Evolutionary conservation across 352 stramenopile species (phyloP).

Genomic region (Pythium oligandrum): DNA sequence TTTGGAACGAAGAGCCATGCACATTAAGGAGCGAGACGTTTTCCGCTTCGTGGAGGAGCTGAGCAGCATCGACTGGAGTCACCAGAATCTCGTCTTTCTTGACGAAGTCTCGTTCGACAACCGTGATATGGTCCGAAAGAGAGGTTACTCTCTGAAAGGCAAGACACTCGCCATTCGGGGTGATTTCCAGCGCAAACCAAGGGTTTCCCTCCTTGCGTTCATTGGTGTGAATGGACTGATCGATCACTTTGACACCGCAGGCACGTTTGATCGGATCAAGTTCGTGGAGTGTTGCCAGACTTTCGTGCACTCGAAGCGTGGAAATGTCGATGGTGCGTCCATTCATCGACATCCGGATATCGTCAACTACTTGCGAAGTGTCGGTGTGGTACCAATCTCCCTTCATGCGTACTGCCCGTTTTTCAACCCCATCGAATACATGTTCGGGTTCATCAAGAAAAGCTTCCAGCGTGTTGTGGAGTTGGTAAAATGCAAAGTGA

Average conservation of each 20-base stretch:
- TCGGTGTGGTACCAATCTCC: too few relatives aligned
- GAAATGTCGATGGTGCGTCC: too few relatives aligned
- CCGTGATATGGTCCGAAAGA: slow-evolving; percentile 22
- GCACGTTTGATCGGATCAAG: slow-evolving; percentile 22
- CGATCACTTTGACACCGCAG: slow-evolving; percentile 22
- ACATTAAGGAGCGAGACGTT: slow-evolving; percentile 23
- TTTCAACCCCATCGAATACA: too few relatives aligned
- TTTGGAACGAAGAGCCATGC: slow-evolving; percentile 20
- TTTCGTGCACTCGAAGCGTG: slow-evolving; percentile 14
- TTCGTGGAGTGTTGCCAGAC: slow-evolving; percentile 20
- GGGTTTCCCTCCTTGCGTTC: slow-evolving; percentile 14
- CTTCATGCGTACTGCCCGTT: too few relatives aligned
- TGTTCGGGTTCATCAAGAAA: too few relatives aligned
- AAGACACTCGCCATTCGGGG: slow-evolving; percentile 18
- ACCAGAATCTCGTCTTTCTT: slow-evolving; percentile 8
- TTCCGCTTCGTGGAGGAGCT: slow-evolving; percentile 25
- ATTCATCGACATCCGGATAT: too few relatives aligned
- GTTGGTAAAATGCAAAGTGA: too few relatives aligned
- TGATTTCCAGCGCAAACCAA: slow-evolving; percentile 23
- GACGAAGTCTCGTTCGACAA: slow-evolving; percentile 32
- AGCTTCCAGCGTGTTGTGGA: too few relatives aligned
- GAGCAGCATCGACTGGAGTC: not conserved
- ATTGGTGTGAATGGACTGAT: slow-evolving; percentile 17
- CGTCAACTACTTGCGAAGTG: too few relatives aligned
- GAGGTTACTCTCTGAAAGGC: slow-evolving; percentile 17